phyloP scores from a whole-genome alignment of 176 grass and related monocot genomes.

The Oryza punctata region DNA sequence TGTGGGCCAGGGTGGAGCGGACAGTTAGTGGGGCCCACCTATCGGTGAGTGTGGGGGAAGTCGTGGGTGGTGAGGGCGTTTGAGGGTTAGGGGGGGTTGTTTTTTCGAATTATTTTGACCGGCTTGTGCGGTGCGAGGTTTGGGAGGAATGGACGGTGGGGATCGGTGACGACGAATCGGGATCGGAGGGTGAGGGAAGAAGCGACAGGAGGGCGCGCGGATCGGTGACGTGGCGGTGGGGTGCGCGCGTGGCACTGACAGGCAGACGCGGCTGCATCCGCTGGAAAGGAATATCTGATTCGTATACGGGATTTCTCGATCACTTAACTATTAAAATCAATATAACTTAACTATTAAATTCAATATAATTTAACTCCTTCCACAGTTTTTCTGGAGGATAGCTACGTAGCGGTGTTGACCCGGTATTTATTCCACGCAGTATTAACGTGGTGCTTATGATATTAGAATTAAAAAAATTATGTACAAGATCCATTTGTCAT shows the following conservation, averaged over 20 bases:
- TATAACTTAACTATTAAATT: too few species aligned
- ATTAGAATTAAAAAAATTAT: too few species aligned
- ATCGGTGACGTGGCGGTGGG: conserved; percentile 64
- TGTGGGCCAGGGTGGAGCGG: rapidly evolving
- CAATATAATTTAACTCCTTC: too few species aligned
- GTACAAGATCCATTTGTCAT: too few species aligned
- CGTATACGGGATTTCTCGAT: too few species aligned
- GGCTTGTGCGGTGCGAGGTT: not conserved
- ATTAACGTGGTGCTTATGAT: too few species aligned
- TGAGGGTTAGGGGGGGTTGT: not conserved
- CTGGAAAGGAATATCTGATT: too few species aligned
- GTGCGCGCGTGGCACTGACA: not conserved
- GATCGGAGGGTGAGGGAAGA: conserved; percentile 36
- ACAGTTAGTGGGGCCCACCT: rapidly evolving
- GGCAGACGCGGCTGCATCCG: not conserved
- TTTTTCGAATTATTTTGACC: not conserved
- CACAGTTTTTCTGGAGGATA: too few species aligned
- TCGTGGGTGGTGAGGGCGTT: not conserved
- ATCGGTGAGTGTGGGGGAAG: not conserved
- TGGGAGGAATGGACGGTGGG: conserved; percentile 27
- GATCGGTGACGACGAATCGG: not conserved
- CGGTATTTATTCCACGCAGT: too few species aligned
- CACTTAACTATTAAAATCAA: too few species aligned
- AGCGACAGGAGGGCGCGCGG: conserved; percentile 21
- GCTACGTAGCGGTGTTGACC: too few species aligned